phyloP scores from a whole-genome alignment of 1,139 yeast species.

The Blastobotrys elegans region DNA sequence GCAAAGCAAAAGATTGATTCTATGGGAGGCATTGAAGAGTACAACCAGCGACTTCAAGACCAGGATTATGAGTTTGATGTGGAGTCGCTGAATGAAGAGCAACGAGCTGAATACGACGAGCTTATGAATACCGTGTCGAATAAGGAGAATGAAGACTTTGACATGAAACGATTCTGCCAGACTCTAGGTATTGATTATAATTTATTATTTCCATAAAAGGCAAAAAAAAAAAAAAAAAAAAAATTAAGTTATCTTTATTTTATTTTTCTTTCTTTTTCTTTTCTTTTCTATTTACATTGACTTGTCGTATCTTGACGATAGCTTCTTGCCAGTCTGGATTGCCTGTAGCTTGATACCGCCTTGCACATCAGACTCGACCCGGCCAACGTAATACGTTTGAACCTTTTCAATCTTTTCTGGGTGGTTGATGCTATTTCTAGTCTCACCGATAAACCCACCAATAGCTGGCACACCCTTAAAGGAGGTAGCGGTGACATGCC shows the following conservation, averaged over 20 bases:
- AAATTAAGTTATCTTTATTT: neutral
- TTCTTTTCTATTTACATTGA: neutral
- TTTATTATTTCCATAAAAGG: conserved; percentile 34
- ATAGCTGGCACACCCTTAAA: conserved; percentile 52
- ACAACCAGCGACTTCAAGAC: conserved; percentile 33
- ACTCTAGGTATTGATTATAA: conserved; percentile 40
- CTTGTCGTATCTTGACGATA: neutral
- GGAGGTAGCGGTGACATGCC: conserved; percentile 43
- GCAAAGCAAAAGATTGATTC: conserved; percentile 39
- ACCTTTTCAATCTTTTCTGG: neutral
- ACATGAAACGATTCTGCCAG: conserved; percentile 41
- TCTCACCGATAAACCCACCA: conserved; percentile 58
- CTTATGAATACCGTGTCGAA: conserved; percentile 21
- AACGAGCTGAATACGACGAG: conserved; percentile 24
- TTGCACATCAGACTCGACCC: conserved; percentile 1
- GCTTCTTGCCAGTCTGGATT: neutral
- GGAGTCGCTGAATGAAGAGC: conserved; percentile 32
- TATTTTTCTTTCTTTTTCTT: neutral
- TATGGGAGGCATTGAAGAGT: conserved; percentile 45
- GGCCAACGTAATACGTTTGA: neutral
- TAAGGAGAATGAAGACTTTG: conserved; percentile 32
- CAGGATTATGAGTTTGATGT: conserved; percentile 32
- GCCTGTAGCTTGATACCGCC: neutral
- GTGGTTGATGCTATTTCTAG: neutral
- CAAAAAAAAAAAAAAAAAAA: too few relatives aligned